Evolutionary conservation across 2,329 filamentous ascomycete genomes (phyloP), one percentile per base, ranked within the genome.

Genomic region (Whalleya microplaca): DNA sequence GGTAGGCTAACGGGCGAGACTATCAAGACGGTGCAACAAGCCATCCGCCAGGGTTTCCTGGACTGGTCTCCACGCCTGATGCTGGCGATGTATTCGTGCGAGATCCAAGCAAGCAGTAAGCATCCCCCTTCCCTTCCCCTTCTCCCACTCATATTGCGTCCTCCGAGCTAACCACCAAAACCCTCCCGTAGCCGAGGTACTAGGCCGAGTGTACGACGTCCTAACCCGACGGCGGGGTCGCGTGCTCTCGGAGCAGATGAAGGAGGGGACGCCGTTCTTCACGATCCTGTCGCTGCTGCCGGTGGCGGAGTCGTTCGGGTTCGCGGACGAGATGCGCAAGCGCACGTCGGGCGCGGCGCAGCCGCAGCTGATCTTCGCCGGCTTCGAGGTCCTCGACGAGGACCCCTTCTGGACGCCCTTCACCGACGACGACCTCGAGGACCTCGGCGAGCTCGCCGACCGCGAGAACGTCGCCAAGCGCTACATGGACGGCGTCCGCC

Each of bases 361-460:
- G 68, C 95, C 95, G 48, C 95, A 98, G 79, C 82, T 99, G 40
- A 89, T 96, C 59, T 99, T 98, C 71, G 85, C 91, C 7, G 95
- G 95, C 0, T 99, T 93, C 70, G 92, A 97, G 74, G 84, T 96
- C 65, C 80, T 98, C 2, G 92, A 98, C 72, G 89, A 97, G 75
- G 95, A 99, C 78, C 95, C 95, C 0, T 96, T 96, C 78, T 99
- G 95, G 95, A 92, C 96, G 45, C 95, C 95, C 1, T 92, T 92
- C 63, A 98, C 94, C 0, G 95, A 98, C 71, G 95, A 98, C 72
- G 92, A 99, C 70, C 76, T 99, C 49, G 95, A 99, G 80, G 95
- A 99, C 78, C 77, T 99, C 58, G 95, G 95, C 21, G 94, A 98
- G 79, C 79, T 94, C 71, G 95, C 91, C 3, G 95, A 99, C 76